Base-by-base conservation (phyloP, 257 asterid genomes). In the Solanum medicagineum region DNA sequence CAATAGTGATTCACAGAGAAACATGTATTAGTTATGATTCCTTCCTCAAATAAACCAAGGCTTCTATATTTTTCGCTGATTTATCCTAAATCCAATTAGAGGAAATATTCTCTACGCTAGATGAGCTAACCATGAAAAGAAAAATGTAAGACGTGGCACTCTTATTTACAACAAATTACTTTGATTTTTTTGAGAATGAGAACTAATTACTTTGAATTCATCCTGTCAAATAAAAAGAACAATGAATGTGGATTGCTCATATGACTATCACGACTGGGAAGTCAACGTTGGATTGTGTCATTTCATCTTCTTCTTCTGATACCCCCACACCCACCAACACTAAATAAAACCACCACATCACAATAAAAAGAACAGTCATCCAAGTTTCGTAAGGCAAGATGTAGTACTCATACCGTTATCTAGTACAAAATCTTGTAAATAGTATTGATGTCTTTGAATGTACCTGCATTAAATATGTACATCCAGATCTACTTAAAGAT, bases 391-490 rank as follows among this genome's bases (percentile, higher is more conserved):
- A 60, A 60, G 68, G 32, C 68, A n/a, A 60, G 29, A 60, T 60
- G 3, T 60, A 60, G n/a, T 10, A 60, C n/a, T 65, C 83, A 77
- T 16, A 77, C 16, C 40, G 40, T 17, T 79, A 47, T 26, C 65
- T 7, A 75, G 47, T 77, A 54, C 16, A 77, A 53, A 79, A 26
- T 79, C 15, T 24, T 29, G 24, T 29, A 10, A 79, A 26, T 10
- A 53, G 49, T 29, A 53, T 7, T 53, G 26, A 79, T 51, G 69
- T 10, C 24, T 66, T 57, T 55, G 68, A 92, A 88, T 81, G 65
- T 88, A 97, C 99, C 98, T 97, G 99, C 94, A 97, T 94, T 59
- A 97, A 89, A 85, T 97, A 97, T 85, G 99, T 97, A 93, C 98
- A 97, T 77, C 99, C 98, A 88, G 98, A 97, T 94, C 99, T 92